These are phyloP conservation scores for Termitomyces sp. DNA, from an alignment of 768 basidiomycete species.

Conservation along the genomic window DNA sequence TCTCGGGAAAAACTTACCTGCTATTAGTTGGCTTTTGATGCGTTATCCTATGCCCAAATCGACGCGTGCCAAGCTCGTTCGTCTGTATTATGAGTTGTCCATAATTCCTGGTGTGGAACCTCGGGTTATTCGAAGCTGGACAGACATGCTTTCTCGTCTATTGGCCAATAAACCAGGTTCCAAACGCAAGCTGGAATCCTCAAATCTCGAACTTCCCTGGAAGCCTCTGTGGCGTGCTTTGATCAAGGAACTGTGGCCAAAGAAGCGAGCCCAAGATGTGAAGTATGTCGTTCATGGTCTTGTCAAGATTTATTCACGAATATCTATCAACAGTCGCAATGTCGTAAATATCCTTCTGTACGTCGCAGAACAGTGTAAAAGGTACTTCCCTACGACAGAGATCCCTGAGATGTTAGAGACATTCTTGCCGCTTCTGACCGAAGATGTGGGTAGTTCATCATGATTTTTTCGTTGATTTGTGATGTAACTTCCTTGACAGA, in stretches of 20 bases:
- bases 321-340: slow-evolving; percentile 40
- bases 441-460: slow-evolving; percentile 45
- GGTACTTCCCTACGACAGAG: slow-evolving; percentile 62
- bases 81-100: slow-evolving; percentile 75
- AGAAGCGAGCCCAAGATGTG: slow-evolving; percentile 52
- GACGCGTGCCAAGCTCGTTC: slow-evolving; percentile 66
- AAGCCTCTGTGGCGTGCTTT: slow-evolving; percentile 68
- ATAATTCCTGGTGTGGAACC: slow-evolving; percentile 72
- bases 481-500: slow-evolving; percentile 30
- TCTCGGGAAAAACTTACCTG: neutral
- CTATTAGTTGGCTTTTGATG: slow-evolving; percentile 72
- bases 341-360: slow-evolving; percentile 67
- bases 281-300: slow-evolving; percentile 36
- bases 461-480: neutral
- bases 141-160: slow-evolving; percentile 71
- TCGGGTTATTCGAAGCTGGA: slow-evolving; percentile 67
- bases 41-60: slow-evolving; percentile 69
- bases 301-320: neutral
- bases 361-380: slow-evolving; percentile 65
- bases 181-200: slow-evolving; percentile 59
- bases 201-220: slow-evolving; percentile 71
- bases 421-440: slow-evolving; percentile 67
- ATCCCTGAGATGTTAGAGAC: slow-evolving; percentile 66
- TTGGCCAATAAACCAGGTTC: slow-evolving; percentile 59
- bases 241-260: slow-evolving; percentile 72